These are phyloP conservation scores for Cryptosporidium muris DNA, from an alignment of 169 alveolate genomes.

Conservation along the genomic window DNA sequence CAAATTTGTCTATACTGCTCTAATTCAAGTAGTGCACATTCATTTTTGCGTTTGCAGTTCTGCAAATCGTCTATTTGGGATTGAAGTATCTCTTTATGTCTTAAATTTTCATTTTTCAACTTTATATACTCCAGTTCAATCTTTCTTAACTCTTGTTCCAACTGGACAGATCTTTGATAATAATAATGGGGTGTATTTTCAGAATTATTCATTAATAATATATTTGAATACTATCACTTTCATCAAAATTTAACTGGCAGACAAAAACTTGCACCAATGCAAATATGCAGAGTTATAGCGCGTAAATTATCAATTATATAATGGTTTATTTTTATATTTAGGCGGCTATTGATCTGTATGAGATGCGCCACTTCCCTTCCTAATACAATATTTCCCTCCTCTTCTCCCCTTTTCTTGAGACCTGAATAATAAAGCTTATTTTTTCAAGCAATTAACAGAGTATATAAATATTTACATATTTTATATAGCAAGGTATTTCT, in stretches of 20 bases:
- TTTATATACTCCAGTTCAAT: slow-evolving; percentile 3
- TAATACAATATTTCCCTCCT: too few species aligned
- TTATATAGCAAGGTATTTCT: neutral
- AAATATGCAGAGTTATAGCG: too few species aligned
- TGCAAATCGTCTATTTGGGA: slow-evolving; percentile 11
- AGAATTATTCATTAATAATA: neutral
- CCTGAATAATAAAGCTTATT: too few species aligned
- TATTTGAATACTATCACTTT: too few species aligned
- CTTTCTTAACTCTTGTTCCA: slow-evolving; percentile 50
- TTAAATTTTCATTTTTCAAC: slow-evolving; percentile 22
- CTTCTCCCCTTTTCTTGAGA: too few species aligned
- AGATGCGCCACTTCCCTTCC: too few species aligned
- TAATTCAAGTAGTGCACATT: slow-evolving; percentile 24
- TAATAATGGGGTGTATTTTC: slow-evolving; percentile 62
- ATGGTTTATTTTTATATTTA: neutral
- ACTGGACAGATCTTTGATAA: slow-evolving; percentile 41
- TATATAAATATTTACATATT: too few species aligned
- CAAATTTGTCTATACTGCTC: slow-evolving; percentile 67
- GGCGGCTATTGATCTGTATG: neutral
- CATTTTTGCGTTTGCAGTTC: slow-evolving; percentile 11
- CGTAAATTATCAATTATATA: neutral
- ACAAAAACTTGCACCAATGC: too few species aligned
- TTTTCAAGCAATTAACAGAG: too few species aligned
- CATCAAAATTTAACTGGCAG: too few species aligned
- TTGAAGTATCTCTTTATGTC: slow-evolving; percentile 55